Conservation (phyloP, 2,329 filamentous ascomycete genomes). For the Diaporthe velutina region DNA sequence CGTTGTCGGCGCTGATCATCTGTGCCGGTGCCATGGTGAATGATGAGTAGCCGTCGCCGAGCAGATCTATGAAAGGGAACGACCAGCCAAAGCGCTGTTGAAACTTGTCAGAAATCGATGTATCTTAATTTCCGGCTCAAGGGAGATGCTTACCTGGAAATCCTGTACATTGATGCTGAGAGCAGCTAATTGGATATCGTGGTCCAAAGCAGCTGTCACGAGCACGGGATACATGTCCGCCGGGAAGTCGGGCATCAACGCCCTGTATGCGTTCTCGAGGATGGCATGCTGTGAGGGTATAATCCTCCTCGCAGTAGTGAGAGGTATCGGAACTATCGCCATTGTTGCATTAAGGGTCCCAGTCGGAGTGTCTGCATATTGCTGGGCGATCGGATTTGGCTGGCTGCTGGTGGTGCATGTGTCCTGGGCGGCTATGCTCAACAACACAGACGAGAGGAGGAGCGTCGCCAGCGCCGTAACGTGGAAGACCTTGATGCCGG, state of each 20-base stretch:
- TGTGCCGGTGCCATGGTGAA: slow-evolving; percentile 65
- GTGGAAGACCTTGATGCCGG: slow-evolving; percentile 27
- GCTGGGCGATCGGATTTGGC: slow-evolving; percentile 62
- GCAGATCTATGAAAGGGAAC: slow-evolving; percentile 68
- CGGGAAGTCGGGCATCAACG: slow-evolving; percentile 62
- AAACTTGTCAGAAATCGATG: slow-evolving; percentile 31
- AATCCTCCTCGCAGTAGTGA: slow-evolving; percentile 58
- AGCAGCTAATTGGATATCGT: slow-evolving; percentile 60
- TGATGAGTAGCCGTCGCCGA: slow-evolving; percentile 62
- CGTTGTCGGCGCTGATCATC: slow-evolving; percentile 58
- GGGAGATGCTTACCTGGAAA: slow-evolving; percentile 57
- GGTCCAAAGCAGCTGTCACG: slow-evolving; percentile 63
- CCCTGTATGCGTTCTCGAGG: slow-evolving; percentile 60
- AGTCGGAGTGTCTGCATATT: slow-evolving; percentile 61
- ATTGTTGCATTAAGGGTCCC: slow-evolving; percentile 68
- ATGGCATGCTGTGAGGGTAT: slow-evolving; percentile 64
- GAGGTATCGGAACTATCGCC: slow-evolving; percentile 63
- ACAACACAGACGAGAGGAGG: slow-evolving; percentile 31
- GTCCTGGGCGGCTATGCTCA: slow-evolving; percentile 31
- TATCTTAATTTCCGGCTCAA: background rate
- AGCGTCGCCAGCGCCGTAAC: slow-evolving; percentile 31
- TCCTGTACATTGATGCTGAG: slow-evolving; percentile 57
- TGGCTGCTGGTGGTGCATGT: slow-evolving; percentile 47
- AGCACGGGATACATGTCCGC: slow-evolving; percentile 66
- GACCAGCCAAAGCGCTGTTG: slow-evolving; percentile 62